Evolutionary conservation across 2,329 filamentous ascomycete species (phyloP), one percentile per base, ranked within the genome.

Genomic region (Colletotrichum kahawae): DNA sequence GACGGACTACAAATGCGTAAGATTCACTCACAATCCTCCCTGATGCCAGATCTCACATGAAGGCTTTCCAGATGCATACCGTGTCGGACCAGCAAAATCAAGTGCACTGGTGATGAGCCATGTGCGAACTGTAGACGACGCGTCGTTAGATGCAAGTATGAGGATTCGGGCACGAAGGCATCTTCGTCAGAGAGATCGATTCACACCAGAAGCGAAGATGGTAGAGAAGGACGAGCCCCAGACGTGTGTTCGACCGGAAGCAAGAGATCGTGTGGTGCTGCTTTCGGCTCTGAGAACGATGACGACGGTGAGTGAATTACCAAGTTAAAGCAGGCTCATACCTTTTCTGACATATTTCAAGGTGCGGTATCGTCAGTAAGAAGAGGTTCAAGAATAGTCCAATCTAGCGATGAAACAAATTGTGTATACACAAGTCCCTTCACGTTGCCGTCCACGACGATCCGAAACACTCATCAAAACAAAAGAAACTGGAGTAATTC

Each of bases 401-500:
- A n/a, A 18, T 24, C 36, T 29, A 29, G 12, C 36, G 38, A 65
- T 33, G 24, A 24, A 13, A 31, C 27, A 31, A 5, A 51, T 51
- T 51, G n/a, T 51, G 81, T 83, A 5, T 82, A 82, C 79, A 78
- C 79, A 5, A 81, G 79, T 38, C 80, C 82, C 0, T 83, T 83
- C 29, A 78, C 78, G 7, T 77, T 77, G 43, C 80, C 82, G 1
- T 79, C 81, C 27, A 79, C 79, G 29, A 79, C 78, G 12, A 79
- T 83, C 4, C 81, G 78, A 70, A 83, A 81, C 43, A 78, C 77
- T 0, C 76, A 81, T n/a, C 79, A 78, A 14, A 81, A 82, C 29
- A 81, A 77, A 54, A 78, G 81, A 5, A 81, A 80, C 14, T 86
- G 84, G 84, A 84, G 84, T 86, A 69, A 70, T 82, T 80, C 6